Conservation (phyloP, 2,329 filamentous ascomycete genomes). For the Neobulgaria alba region DNA sequence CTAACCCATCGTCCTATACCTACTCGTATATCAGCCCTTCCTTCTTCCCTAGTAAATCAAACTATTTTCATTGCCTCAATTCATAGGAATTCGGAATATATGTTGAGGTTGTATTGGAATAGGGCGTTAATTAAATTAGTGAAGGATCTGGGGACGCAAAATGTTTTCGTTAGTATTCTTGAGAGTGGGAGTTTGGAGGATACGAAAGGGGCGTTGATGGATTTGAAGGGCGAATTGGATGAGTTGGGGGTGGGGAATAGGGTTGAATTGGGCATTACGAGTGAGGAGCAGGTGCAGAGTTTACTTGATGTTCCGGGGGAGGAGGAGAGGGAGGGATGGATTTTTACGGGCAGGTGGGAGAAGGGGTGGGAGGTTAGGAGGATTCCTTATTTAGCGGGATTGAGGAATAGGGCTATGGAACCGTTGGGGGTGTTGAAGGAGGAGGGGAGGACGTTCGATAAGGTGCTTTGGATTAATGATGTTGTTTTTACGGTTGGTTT, state of each 20-base stretch:
- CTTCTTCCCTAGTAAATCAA: conserved; percentile 11
- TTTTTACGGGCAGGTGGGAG: conserved; percentile 45
- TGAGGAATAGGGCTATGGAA: conserved; percentile 54
- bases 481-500: conserved; percentile 48
- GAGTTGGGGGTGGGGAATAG: conserved; percentile 36
- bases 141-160: conserved; percentile 48
- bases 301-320: conserved; percentile 11
- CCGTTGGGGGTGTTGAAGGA: conserved; percentile 8
- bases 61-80: conserved; percentile 59
- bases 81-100: conserved; percentile 57
- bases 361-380: conserved; percentile 37
- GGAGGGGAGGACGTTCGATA: conserved; percentile 35
- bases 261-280: conserved; percentile 14
- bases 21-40: conserved; percentile 4
- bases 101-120: conserved; percentile 56
- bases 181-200: conserved; percentile 64
- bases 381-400: conserved; percentile 58
- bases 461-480: conserved; percentile 54
- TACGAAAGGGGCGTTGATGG: conserved; percentile 51
- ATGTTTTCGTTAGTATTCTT: conserved; percentile 59
- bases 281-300: conserved; percentile 11
- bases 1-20: conserved; percentile 3
- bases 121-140: conserved; percentile 49
- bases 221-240: conserved; percentile 47
- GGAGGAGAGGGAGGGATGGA: conserved; percentile 44